Evolutionary conservation across 176 grass and related monocot genomes (phyloP), one percentile per base, ranked within the genome.

Genomic region (Bothriochloa decipiens): DNA sequence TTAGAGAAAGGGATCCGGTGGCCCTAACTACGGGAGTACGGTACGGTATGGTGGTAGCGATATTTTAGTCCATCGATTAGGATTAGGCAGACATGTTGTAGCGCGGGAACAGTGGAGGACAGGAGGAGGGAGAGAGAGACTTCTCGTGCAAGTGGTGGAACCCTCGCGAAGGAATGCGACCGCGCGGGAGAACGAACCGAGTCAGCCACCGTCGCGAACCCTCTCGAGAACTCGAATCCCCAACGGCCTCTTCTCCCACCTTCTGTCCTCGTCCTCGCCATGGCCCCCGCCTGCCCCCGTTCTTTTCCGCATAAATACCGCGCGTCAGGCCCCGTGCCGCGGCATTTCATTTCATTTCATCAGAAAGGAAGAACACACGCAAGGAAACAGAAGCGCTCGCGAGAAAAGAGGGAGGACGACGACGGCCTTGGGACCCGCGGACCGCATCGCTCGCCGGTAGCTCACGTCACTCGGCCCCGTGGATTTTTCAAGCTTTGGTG

Each of bases 391-490:
- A 68, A 52, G 61, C 50, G 70, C 82, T 81, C 87, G 63, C 49
- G 49, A 50, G 37, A 46, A 46, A 64, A 2, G 26, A 26, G 29
- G 13, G 25, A 32, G 18, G 64, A 86, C 2, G 78, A 81, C 40
- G 61, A 75, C 76, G 39, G 65, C 68, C 23, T 26, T 15, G 39
- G 72, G 71, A 66, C 32, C 17, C 29, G 68, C 16, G 74, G 80
- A 83, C 32, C 69, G 70, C 82, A 75, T 89, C 69, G 61, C 82
- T 17, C 70, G 70, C 70, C 63, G 82, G 70, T 32, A 81, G 71
- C 83, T 85, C 12, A 52, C 41, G 25, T 67, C 81, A 76, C 26
- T 71, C 52, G 82, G 64, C 50, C 76, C 77, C 82, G 72, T 71
- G 72, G 83, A 52, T 50, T 50, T 49, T 46, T 29, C 77, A 68